These are phyloP conservation scores for Citrus trifoliata DNA, from an alignment of 345 rosid genomes.

Conservation along the genomic window DNA sequence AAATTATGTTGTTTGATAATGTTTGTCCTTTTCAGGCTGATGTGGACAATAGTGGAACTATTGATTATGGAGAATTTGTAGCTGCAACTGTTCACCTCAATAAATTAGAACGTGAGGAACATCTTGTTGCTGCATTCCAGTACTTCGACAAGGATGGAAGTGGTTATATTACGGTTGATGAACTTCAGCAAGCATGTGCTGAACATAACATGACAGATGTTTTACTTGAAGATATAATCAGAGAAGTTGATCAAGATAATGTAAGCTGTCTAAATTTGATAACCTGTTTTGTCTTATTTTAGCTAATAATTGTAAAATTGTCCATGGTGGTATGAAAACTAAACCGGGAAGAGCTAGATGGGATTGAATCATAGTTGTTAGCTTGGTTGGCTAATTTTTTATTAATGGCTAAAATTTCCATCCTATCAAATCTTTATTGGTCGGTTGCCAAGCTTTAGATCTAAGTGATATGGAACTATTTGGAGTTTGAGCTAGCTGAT, in stretches of 20 bases:
- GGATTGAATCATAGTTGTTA: not conserved
- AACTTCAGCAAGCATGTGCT: constrained; percentile 93
- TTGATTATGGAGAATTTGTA: constrained; percentile 92
- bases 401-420: not conserved
- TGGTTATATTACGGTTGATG: constrained; percentile 92
- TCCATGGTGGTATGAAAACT: not conserved
- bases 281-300: not conserved
- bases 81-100: constrained; percentile 96
- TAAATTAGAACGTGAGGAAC: constrained; percentile 95
- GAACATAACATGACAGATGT: constrained; percentile 93
- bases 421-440: not conserved
- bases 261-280: constrained; percentile 42
- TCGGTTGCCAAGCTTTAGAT: not conserved
- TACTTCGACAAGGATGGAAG: constrained; percentile 97
- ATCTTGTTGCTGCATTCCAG: constrained; percentile 91
- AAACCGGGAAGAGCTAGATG: not conserved
- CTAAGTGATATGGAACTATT: not conserved
- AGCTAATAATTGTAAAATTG: not conserved
- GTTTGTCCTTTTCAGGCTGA: constrained; percentile 65
- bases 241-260: constrained; percentile 95
- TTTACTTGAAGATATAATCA: constrained; percentile 84
- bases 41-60: constrained; percentile 95
- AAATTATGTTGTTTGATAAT: not conserved
- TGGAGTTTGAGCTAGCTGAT: not conserved
- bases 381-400: not conserved